Percentiles rank a stretch among this genome's conserved stretches.
Conservation (phyloP, 208 protist species). For the Wallacemonas collosoma region DNA sequence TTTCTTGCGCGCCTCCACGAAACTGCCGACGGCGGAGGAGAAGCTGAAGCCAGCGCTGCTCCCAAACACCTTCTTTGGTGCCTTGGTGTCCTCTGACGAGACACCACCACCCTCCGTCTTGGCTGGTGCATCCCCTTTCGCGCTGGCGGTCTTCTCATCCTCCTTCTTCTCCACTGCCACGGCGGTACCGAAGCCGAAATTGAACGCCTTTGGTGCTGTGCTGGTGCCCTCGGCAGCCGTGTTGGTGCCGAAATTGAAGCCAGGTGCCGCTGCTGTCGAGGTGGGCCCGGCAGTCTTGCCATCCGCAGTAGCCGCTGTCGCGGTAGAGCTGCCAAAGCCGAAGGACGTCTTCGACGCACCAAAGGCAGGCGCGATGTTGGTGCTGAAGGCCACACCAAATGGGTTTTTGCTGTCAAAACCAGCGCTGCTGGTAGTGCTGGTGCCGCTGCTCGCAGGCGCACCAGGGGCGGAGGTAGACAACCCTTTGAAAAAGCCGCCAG, state of each 20-base stretch:
- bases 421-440: too few species aligned
- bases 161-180: constrained; percentile 4
- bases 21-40: constrained; percentile 54
- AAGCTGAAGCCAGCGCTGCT: constrained; percentile 60
- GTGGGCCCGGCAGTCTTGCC: neutral
- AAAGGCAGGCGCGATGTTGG: constrained; percentile 25
- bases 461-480: constrained; percentile 19
- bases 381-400: constrained; percentile 3
- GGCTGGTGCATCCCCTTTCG: neutral
- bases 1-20: constrained; percentile 68
- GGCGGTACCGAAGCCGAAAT: constrained; percentile 19
- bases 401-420: constrained; percentile 15
- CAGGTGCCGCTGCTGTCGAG: neutral
- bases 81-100: neutral
- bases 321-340: constrained; percentile 4
- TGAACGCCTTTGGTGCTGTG: constrained; percentile 4
- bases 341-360: constrained; percentile 12
- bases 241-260: constrained; percentile 26
- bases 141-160: neutral
- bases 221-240: neutral
- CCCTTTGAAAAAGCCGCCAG: constrained; percentile 48
- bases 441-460: neutral
- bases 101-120: constrained; percentile 2
- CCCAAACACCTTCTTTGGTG: constrained; percentile 32
- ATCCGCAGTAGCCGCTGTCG: neutral